phyloP scores from a whole-genome alignment of 2,329 filamentous ascomycete genomes.

The Knoxdaviesia capensis region DNA sequence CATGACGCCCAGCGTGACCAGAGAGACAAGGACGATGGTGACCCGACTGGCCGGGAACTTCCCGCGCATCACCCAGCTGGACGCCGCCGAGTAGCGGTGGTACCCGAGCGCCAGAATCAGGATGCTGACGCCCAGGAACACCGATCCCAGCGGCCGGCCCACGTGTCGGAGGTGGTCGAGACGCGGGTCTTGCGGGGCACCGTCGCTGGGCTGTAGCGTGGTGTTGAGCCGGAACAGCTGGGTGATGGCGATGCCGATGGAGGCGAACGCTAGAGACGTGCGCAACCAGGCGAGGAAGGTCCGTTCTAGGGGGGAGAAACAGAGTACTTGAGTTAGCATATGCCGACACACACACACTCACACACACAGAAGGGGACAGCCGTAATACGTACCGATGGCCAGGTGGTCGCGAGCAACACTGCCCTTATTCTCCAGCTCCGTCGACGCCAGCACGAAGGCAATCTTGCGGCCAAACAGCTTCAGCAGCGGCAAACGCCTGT shows the following conservation, averaged over 20 bases:
- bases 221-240: slow-evolving; percentile 73
- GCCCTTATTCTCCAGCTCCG: slow-evolving; percentile 73
- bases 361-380: background rate
- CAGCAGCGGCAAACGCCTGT: background rate
- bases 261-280: slow-evolving; percentile 63
- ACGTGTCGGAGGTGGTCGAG: slow-evolving; percentile 34
- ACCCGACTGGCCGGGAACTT: slow-evolving; percentile 66
- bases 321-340: background rate
- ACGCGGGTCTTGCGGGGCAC: slow-evolving; percentile 12
- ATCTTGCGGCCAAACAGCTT: background rate
- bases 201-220: slow-evolving; percentile 20
- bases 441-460: slow-evolving; percentile 23
- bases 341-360: background rate
- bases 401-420: slow-evolving; percentile 69
- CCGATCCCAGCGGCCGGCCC: slow-evolving; percentile 55
- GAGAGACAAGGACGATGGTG: slow-evolving; percentile 49
- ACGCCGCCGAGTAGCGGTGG: slow-evolving; percentile 56
- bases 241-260: slow-evolving; percentile 65
- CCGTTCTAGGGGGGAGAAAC: slow-evolving; percentile 33
- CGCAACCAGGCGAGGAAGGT: slow-evolving; percentile 75
- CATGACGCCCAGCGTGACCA: slow-evolving; percentile 44
- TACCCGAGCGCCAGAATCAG: slow-evolving; percentile 58
- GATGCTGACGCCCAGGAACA: slow-evolving; percentile 59
- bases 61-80: slow-evolving; percentile 61
- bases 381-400: slow-evolving; percentile 38